Conservation (phyloP, 1,139 yeast species). For the Yamadazyma diospyri region DNA sequence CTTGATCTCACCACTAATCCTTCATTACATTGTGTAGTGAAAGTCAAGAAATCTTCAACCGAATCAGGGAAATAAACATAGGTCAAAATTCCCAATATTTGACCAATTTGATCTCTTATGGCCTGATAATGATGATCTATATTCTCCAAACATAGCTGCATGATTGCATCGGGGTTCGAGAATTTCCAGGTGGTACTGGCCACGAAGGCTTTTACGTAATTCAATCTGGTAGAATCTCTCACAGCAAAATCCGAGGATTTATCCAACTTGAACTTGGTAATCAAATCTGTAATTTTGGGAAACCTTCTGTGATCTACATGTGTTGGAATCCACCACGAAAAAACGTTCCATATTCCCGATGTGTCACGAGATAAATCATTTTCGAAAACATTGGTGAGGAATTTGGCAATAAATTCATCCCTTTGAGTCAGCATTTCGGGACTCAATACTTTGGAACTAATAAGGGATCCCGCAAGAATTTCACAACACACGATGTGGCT, state of each 20-base stretch:
- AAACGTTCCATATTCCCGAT: slow-evolving; percentile 70
- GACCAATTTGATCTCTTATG: slow-evolving; percentile 71
- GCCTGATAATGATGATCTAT: slow-evolving; percentile 66
- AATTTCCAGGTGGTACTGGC: slow-evolving; percentile 58
- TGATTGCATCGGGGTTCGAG: slow-evolving; percentile 45
- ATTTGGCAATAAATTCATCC: slow-evolving; percentile 45
- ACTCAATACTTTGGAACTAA: slow-evolving; percentile 41
- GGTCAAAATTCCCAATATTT: slow-evolving; percentile 55
- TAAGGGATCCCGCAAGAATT: slow-evolving; percentile 53
- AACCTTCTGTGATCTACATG: slow-evolving; percentile 67
- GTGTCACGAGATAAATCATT: slow-evolving; percentile 76
- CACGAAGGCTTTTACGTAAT: slow-evolving; percentile 53
- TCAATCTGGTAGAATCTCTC: slow-evolving; percentile 60
- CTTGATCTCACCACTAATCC: slow-evolving; percentile 4
- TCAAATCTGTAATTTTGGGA: slow-evolving; percentile 46
- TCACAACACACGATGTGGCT: slow-evolving; percentile 64
- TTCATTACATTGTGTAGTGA: slow-evolving; percentile 36
- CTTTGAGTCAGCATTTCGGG: slow-evolving; percentile 26
- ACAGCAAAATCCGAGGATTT: slow-evolving; percentile 61
- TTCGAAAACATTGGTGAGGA: slow-evolving; percentile 46
- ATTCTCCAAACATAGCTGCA: slow-evolving; percentile 49
- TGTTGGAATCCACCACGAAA: slow-evolving; percentile 71
- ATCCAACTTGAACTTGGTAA: slow-evolving; percentile 50
- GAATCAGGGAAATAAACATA: slow-evolving; percentile 53
- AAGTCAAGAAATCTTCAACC: slow-evolving; percentile 36